Conservation (phyloP, 495 filamentous ascomycete species). For the Penicillium herquei region DNA sequence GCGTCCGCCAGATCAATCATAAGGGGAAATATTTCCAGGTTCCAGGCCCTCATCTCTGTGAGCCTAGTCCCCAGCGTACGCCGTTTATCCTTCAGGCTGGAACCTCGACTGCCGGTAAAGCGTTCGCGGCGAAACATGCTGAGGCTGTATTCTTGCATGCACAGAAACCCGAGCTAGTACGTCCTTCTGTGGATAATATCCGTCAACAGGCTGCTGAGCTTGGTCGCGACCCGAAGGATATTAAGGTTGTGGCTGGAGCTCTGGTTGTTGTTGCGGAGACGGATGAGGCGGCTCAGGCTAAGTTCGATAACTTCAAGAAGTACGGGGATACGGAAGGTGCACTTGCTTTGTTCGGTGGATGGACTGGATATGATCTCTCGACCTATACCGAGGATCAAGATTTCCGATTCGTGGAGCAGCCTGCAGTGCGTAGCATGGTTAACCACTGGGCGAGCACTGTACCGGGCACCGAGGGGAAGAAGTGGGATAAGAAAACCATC, state of each 20-base stretch:
- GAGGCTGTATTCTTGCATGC: slow-evolving; percentile 54
- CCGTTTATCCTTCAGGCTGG: slow-evolving; percentile 66
- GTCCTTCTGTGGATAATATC: slow-evolving; percentile 47
- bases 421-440: slow-evolving; percentile 50
- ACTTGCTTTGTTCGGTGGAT: slow-evolving; percentile 54
- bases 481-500: slow-evolving; percentile 64
- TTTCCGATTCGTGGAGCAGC: slow-evolving; percentile 57
- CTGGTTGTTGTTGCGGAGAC: slow-evolving; percentile 52
- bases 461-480: slow-evolving; percentile 39
- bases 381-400: slow-evolving; percentile 52
- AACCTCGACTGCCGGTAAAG: slow-evolving; percentile 58
- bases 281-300: slow-evolving; percentile 51
- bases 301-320: slow-evolving; percentile 46
- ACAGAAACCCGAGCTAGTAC: slow-evolving; percentile 45
- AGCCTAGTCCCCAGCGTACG: slow-evolving; percentile 65
- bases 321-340: slow-evolving; percentile 52
- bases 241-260: slow-evolving; percentile 54
- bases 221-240: slow-evolving; percentile 44
- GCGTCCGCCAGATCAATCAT: slow-evolving; percentile 64
- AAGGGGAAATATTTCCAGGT: slow-evolving; percentile 63
- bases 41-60: slow-evolving; percentile 62
- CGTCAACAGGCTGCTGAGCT: slow-evolving; percentile 40
- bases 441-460: slow-evolving; percentile 41
- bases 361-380: slow-evolving; percentile 53
- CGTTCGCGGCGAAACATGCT: slow-evolving; percentile 60